Evolutionary conservation across 495 filamentous ascomycete species (phyloP), one percentile per base, ranked within the genome.

Genomic region (Lophium mytilinum): DNA sequence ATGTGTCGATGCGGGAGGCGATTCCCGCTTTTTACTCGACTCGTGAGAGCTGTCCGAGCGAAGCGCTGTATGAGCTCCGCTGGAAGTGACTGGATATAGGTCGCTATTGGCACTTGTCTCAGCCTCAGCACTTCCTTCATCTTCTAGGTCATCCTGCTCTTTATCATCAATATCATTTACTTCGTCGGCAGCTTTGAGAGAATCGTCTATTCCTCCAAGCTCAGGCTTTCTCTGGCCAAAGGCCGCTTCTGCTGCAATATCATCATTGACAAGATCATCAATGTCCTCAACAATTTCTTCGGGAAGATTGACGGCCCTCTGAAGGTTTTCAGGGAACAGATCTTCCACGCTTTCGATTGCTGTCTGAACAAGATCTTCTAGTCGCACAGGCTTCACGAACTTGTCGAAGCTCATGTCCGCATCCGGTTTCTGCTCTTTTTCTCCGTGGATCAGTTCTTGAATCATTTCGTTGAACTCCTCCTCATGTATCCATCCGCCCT

Each of bases 401-500:
- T 70, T 73, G 48, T 86, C 80, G 60, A 95, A 90, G 5, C 71
- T 74, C 0, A 82, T 37, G 0, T 73, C 69, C 15, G 63, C 66
- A 0, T 71, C 75, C 50, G 79, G 73, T 40, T 72, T 75, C 33
- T 76, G 74, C 18, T 59, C 67, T 52, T 70, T 77, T 69, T 95
- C 93, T 36, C 88, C 74, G 0, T 69, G 62, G 15, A 85, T 78
- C 35, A 91, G 74, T 17, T 72, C 68, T 42, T 76, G 68, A 1
- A 90, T 72, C 65, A 85, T 76, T 34, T 82, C 74, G 19, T 79
- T 77, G 67, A 84, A 90, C 56, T 95, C 90, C 56, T 88, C 87
- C 71, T 96, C 90, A 64, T 96, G 90, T 19, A 96, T 84, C 93
- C 93, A 98, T 5, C 82, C 83, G 18, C 80, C 80, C 52, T 78